A percentile compares a stretch with the other conserved stretches of the same genome.
Evolutionary conservation across 345 rosid species (phyloP).

Genomic region (Clausena lansium): DNA sequence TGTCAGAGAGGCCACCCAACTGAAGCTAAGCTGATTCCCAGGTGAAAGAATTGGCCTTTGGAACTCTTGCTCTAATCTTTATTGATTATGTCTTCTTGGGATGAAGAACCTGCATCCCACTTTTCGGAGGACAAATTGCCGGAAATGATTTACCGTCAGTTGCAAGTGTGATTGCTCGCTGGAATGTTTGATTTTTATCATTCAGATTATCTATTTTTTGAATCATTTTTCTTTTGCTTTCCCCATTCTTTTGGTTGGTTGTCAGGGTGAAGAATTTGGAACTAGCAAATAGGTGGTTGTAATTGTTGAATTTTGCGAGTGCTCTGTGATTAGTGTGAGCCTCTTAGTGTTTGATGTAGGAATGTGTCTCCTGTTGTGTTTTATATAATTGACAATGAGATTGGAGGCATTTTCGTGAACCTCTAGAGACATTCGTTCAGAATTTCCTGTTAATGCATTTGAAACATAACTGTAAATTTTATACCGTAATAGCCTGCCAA

Average conservation of each 20-base stretch:
- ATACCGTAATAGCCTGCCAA: neutral
- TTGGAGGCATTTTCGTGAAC: neutral
- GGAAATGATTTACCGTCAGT: neutral
- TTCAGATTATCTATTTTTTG: neutral
- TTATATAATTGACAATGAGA: neutral
- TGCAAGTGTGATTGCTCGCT: neutral
- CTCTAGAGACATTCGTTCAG: neutral
- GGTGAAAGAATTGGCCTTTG: neutral
- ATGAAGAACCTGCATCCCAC: neutral
- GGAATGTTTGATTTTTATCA: constrained; percentile 12
- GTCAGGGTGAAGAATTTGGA: neutral
- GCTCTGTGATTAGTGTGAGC: constrained; percentile 7
- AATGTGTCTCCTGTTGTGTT: neutral
- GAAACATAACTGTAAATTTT: neutral
- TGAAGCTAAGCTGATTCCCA: constrained; percentile 13
- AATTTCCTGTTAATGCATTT: neutral
- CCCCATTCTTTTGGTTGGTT: constrained; percentile 8
- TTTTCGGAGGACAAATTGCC: neutral
- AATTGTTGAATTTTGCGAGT: constrained; percentile 5
- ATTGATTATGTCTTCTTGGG: constrained; percentile 5
- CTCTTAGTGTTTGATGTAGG: neutral
- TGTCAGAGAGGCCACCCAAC: constrained; percentile 37
- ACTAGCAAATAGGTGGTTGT: constrained; percentile 13
- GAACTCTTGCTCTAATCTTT: neutral
- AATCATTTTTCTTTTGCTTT: neutral